Conservation (phyloP, 768 basidiomycete genomes). For the Auriscalpium orientale region DNA sequence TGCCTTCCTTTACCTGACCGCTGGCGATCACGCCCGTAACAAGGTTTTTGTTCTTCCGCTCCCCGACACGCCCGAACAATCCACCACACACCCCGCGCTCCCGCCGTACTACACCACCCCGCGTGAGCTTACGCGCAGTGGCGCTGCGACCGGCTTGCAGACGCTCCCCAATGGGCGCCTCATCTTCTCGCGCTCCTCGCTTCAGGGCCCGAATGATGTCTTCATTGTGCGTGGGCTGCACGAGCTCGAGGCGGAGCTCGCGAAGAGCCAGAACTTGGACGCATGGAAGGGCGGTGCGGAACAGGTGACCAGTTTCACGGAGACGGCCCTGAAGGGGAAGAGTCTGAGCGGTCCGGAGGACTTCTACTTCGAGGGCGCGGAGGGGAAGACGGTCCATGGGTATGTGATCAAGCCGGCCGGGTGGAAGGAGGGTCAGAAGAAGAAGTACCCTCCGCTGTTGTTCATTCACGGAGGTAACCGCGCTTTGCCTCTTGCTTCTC, state of each 20-base stretch:
- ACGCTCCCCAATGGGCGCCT: constrained; percentile 52
- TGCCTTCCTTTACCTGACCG: constrained; percentile 60
- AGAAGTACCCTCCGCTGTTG: constrained; percentile 71
- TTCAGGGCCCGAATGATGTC: constrained; percentile 75
- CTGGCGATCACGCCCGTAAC: constrained; percentile 69
- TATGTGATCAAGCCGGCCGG: constrained; percentile 79
- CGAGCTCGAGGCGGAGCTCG: constrained; percentile 26
- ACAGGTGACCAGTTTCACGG: constrained; percentile 62
- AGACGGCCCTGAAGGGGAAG: constrained; percentile 47
- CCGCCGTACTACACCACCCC: constrained; percentile 42
- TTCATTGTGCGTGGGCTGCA: constrained; percentile 51
- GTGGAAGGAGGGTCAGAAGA: constrained; percentile 50
- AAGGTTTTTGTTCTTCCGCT: constrained; percentile 69
- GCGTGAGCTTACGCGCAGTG: constrained; percentile 47
- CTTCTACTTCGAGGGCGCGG: constrained; percentile 86
- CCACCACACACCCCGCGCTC: constrained; percentile 44
- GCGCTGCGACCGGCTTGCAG: constrained; percentile 55
- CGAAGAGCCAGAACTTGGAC: constrained; percentile 16
- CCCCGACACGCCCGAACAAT: constrained; percentile 50
- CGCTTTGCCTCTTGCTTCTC: not conserved
- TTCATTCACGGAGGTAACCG: constrained; percentile 71
- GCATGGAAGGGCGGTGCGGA: constrained; percentile 29
- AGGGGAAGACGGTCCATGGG: constrained; percentile 71
- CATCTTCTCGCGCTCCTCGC: constrained; percentile 64
- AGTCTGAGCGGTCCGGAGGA: constrained; percentile 59